These are phyloP conservation scores for Coelastrella sp. DNA, from an alignment of 139 green algal species.

Conservation along the genomic window DNA sequence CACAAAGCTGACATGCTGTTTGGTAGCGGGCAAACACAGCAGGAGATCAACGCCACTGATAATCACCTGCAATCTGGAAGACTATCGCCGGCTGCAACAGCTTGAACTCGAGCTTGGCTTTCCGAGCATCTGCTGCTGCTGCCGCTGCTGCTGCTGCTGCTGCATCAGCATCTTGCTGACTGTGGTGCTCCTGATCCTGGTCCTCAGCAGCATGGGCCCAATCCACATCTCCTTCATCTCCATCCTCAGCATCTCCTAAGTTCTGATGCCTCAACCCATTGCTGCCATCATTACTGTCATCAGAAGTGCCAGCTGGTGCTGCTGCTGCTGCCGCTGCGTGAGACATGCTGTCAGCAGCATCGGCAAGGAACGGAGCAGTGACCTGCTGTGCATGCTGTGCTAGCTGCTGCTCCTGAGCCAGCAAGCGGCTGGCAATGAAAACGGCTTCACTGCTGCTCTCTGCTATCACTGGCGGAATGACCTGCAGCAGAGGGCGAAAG, in stretches of 20 bases:
- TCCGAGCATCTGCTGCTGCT: not conserved
- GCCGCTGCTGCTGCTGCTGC: not conserved
- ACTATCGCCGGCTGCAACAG: not conserved
- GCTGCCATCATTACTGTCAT: not conserved
- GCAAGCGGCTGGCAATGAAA: constrained; percentile 29
- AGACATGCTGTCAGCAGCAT: not conserved
- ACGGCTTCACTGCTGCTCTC: constrained; percentile 34
- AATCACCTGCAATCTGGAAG: constrained; percentile 1
- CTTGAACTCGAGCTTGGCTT: not conserved
- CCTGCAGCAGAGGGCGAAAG: not conserved
- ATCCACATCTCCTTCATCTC: not conserved
- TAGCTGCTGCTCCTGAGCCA: constrained; percentile 19
- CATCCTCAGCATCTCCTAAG: not conserved
- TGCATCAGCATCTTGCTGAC: not conserved
- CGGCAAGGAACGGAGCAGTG: not conserved
- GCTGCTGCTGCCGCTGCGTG: not conserved
- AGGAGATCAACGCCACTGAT: no score
- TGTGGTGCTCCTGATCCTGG: not conserved
- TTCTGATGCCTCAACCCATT: not conserved
- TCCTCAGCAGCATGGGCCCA: not conserved
- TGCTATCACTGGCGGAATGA: not conserved
- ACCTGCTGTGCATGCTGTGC: not conserved
- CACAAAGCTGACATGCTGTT: no score
- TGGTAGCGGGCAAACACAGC: no score
- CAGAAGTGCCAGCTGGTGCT: not conserved